These are phyloP conservation scores for Starmerella bombicola DNA, from an alignment of 805 yeast species.

Conservation along the genomic window DNA sequence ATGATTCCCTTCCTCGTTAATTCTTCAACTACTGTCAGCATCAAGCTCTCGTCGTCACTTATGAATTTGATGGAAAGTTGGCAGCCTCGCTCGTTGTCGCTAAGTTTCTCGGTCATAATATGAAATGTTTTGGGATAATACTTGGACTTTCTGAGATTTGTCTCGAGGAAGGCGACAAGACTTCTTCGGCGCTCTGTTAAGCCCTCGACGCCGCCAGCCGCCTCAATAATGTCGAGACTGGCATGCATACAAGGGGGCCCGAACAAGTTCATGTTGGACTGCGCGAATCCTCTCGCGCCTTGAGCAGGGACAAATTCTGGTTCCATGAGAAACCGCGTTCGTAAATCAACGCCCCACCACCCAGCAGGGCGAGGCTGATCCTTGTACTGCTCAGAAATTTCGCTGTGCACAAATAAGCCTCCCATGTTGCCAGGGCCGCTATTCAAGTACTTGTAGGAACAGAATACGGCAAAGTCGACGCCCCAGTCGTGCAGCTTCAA, in stretches of 20 bases:
- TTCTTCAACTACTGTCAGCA: constrained; percentile 46
- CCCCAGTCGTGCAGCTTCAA: constrained; percentile 72
- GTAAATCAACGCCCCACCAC: constrained; percentile 88
- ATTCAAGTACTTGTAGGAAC: constrained; percentile 82
- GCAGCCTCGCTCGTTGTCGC: constrained; percentile 50
- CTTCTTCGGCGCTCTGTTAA: constrained; percentile 45
- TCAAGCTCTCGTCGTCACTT: constrained; percentile 24
- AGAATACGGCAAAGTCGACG: constrained; percentile 91
- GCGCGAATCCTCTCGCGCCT: constrained; percentile 82
- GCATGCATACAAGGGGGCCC: constrained; percentile 65
- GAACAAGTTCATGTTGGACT: constrained; percentile 79
- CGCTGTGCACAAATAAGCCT: constrained; percentile 65
- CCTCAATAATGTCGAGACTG: constrained; percentile 49
- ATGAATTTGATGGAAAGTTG: constrained; percentile 68
- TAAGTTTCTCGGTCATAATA: constrained; percentile 60
- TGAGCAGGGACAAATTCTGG: constrained; percentile 65
- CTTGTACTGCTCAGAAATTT: constrained; percentile 9
- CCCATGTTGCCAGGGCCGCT: constrained; percentile 92
- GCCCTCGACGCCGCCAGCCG: constrained; percentile 47
- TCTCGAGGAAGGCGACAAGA: constrained; percentile 47
- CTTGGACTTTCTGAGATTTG: constrained; percentile 35
- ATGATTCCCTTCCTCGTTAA: constrained; percentile 50
- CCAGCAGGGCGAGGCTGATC: constrained; percentile 68
- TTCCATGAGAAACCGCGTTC: constrained; percentile 63
- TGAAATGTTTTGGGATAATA: constrained; percentile 41